phyloP scores from a whole-genome alignment of 2,329 filamentous ascomycete species.

The Hypoxylon sp. region DNA sequence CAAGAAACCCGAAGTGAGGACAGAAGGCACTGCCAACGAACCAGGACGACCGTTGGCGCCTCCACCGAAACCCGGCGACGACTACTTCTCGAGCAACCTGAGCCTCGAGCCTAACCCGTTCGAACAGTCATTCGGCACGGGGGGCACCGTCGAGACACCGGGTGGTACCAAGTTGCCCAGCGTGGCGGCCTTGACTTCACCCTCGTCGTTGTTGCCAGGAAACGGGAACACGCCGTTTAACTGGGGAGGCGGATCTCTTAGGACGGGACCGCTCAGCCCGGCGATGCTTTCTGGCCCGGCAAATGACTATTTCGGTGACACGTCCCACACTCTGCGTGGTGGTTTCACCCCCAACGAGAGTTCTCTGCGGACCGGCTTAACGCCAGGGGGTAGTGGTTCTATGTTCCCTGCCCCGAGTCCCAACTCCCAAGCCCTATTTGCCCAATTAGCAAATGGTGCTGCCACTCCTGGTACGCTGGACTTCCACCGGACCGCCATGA shows the following conservation, averaged over 20 bases:
- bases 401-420: conserved; percentile 96
- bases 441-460: conserved; percentile 78
- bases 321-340: conserved; percentile 73
- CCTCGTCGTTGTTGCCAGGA: conserved; percentile 79
- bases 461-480: conserved; percentile 91
- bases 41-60: conserved; percentile 72
- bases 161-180: conserved; percentile 84
- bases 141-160: conserved; percentile 76
- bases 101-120: conserved; percentile 94
- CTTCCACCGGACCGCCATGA: conserved; percentile 92
- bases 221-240: conserved; percentile 76
- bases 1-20: conserved; percentile 59
- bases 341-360: conserved; percentile 98
- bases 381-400: conserved; percentile 91
- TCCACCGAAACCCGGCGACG: conserved; percentile 71
- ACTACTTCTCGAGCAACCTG: conserved; percentile 74
- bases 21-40: conserved; percentile 62
- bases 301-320: conserved; percentile 88
- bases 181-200: conserved; percentile 89
- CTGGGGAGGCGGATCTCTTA: conserved; percentile 84
- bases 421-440: conserved; percentile 83
- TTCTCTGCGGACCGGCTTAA: conserved; percentile 87
- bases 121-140: conserved; percentile 85
- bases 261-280: conserved; percentile 92
- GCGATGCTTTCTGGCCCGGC: conserved; percentile 92